Percentiles rank a stretch among this genome's conserved stretches.
These are phyloP conservation scores for Zoysia japonica DNA, from an alignment of 176 grass and related monocot genomes.

Conservation along the genomic window DNA sequence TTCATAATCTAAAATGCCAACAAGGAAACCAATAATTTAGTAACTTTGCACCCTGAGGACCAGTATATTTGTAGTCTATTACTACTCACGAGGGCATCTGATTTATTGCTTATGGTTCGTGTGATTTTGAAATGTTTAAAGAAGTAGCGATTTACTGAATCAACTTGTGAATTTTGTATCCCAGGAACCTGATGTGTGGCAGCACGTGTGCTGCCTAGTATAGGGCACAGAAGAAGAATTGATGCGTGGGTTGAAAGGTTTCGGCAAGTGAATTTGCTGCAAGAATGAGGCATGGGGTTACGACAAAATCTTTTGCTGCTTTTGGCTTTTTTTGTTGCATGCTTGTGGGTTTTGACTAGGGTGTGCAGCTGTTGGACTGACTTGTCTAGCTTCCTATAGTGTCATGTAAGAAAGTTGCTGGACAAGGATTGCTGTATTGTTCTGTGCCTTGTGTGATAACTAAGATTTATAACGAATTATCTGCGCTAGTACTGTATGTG, in stretches of 20 bases:
- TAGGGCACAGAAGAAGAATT: conserved; percentile 19
- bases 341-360: conserved; percentile 4
- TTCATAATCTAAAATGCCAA: too few relatives aligned
- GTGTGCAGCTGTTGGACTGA: background rate
- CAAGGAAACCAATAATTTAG: too few relatives aligned
- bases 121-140: background rate
- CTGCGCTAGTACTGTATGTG: background rate
- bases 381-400: background rate
- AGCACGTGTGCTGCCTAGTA: conserved; percentile 43
- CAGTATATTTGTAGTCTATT: too few relatives aligned
- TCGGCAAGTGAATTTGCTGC: conserved; percentile 46
- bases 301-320: background rate
- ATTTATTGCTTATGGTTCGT: too few relatives aligned
- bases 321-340: background rate
- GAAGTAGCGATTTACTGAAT: background rate
- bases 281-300: conserved; percentile 2
- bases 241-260: conserved; percentile 1
- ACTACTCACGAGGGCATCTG: background rate
- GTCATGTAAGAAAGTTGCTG: conserved; percentile 42
- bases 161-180: background rate
- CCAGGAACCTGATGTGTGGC: conserved; percentile 68
- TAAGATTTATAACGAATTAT: background rate
- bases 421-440: conserved; percentile 28
- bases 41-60: too few relatives aligned
- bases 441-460: conserved; percentile 16